Evolutionary conservation across 164 flowering plant genomes (phyloP), one percentile per base, ranked within the genome.

Genomic region (Malania oleifera): DNA sequence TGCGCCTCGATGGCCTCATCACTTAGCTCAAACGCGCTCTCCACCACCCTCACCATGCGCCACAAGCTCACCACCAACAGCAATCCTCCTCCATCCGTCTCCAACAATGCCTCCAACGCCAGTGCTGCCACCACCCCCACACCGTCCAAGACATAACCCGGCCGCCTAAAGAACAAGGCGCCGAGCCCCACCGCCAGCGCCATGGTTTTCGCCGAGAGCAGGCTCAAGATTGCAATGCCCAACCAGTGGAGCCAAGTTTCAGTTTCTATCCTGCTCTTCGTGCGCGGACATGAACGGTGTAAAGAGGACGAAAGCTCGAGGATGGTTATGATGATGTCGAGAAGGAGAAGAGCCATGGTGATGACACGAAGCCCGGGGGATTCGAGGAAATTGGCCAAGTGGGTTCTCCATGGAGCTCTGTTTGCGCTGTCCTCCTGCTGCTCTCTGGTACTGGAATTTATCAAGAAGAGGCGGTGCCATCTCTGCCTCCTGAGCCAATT

Each of bases 1-100:
- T 82, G 70, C 20, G 76, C 77, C 59, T 79, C n/a, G 63, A 82
- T 81, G 52, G 82, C 79, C 59, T 81, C 86, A 55, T 81, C 83
- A 29, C 86, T 79, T 24, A 81, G 61, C 78, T 85, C 91, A 44
- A 79, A 81, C 7, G 78, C 82, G n/a, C 80, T 80, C 73, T 82
- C 91, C 35, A 81, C 74, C 28, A 81, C 75, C 63, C 81, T 71
- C 34, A 77, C 69, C 11, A 82, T 72, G 11, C 88, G 65, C 87
- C 91, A 85, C 62, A 85, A 54, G 56, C 91, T 77, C 63, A 70
- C 88, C 70, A 81, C 77, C 47, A 75, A 71, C 19, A 85, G 24
- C 64, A 82, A 54, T 52, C 88, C 91, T 3, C 80, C 80, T 10
- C 82, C 84, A 3, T 65, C 61, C 49, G 37, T 53, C 67, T 67